These are phyloP conservation scores for Cutaneotrichosporon mucoides DNA, from an alignment of 1,284 basidiomycete species.

Conservation along the genomic window DNA sequence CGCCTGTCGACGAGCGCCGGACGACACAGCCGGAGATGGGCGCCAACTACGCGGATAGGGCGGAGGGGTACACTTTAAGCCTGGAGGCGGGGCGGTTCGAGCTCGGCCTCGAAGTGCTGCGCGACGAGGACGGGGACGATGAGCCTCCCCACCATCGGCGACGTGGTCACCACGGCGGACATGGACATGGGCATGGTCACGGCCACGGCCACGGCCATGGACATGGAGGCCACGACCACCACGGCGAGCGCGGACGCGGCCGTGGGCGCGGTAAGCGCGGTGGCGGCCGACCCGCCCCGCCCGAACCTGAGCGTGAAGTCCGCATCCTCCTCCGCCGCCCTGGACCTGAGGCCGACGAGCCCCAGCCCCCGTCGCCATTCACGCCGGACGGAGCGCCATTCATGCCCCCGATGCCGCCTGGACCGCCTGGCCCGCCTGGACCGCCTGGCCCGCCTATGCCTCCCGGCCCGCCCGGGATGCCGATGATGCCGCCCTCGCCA, in stretches of 20 bases:
- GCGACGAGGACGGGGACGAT: constrained; percentile 42
- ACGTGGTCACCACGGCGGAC: constrained; percentile 5
- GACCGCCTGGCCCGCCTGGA: background rate
- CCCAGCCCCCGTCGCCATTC: background rate
- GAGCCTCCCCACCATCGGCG: constrained; percentile 7
- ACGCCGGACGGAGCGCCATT: background rate
- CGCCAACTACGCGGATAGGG: constrained; percentile 27
- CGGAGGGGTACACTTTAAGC: constrained; percentile 38
- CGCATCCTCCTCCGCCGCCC: constrained; percentile 41
- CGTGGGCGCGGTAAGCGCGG: constrained; percentile 13
- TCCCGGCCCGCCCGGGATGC: background rate
- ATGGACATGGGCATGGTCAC: constrained; percentile 7
- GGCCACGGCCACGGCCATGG: background rate
- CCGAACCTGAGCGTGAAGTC: constrained; percentile 29
- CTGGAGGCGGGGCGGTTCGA: constrained; percentile 45
- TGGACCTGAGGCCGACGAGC: constrained; percentile 3
- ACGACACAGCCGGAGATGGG: background rate
- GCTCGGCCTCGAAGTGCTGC: constrained; percentile 36
- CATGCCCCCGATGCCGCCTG: background rate
- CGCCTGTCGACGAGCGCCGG: constrained; percentile 17
- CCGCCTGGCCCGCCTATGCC: background rate
- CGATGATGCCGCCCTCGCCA: too few relatives aligned
- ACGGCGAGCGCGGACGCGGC: constrained; percentile 8
- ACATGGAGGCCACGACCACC: too few relatives aligned
- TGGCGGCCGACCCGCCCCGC: constrained; percentile 3